Conservation (phyloP, 208 protist genomes). For the Acanthamoeba lenticulata region DNA sequence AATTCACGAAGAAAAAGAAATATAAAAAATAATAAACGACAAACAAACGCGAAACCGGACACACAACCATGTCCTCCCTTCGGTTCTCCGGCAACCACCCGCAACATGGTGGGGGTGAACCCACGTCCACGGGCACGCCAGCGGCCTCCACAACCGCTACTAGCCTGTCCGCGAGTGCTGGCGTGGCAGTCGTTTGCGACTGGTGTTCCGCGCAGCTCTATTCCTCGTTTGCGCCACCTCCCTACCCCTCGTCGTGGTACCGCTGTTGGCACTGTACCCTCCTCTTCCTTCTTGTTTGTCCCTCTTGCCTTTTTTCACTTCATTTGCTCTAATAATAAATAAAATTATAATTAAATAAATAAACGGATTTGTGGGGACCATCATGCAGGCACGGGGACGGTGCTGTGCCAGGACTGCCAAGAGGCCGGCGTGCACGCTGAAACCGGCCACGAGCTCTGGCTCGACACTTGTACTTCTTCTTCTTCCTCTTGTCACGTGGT, state of each 20-base stretch:
- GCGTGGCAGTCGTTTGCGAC: neutral
- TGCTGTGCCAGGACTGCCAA: neutral
- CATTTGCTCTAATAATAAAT: no score
- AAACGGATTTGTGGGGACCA: neutral
- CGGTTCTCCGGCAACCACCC: neutral
- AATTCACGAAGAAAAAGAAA: neutral
- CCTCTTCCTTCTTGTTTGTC: no score
- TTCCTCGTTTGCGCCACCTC: neutral
- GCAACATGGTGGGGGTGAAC: no score
- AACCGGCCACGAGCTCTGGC: neutral
- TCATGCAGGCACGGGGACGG: neutral
- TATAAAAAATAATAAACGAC: neutral
- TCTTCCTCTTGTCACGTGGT: neutral
- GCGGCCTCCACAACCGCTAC: no score
- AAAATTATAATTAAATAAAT: neutral
- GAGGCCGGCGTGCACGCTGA: neutral
- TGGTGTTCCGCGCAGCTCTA: neutral
- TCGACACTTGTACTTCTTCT: neutral
- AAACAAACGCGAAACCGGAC: neutral
- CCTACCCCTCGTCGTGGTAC: neutral
- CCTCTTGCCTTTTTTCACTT: neutral
- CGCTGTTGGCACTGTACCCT: constrained; percentile 17
- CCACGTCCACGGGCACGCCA: no score
- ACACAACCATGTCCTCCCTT: neutral
- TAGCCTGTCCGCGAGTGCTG: neutral